Evolutionary conservation across 176 grass and related monocot species (phyloP).

Genomic region (Raddia guianensis): DNA sequence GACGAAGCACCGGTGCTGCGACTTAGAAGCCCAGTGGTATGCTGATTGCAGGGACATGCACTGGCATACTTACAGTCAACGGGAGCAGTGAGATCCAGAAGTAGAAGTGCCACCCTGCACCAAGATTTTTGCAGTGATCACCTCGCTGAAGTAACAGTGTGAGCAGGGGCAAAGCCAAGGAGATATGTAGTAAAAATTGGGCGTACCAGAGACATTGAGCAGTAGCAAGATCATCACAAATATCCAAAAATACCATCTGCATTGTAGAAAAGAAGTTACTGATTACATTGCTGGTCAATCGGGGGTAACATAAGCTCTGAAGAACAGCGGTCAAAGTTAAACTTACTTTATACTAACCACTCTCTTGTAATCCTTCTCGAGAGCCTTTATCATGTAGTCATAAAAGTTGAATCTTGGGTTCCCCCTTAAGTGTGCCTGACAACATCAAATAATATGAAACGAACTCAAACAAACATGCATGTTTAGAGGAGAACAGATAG

Average conservation of each 20-base stretch:
- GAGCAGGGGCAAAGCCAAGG: neutral
- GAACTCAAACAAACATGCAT: neutral
- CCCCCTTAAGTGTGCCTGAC: conserved; percentile 60
- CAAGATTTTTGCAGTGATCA: neutral
- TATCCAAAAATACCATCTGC: conserved; percentile 83
- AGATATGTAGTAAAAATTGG: neutral
- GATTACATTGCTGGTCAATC: neutral
- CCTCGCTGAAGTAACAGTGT: too few species aligned
- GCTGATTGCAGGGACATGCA: neutral
- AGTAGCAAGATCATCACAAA: conserved; percentile 90
- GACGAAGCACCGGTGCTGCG: neutral
- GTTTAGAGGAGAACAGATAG: neutral
- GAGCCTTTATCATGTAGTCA: conserved; percentile 79
- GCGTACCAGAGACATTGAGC: conserved; percentile 63
- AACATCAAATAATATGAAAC: neutral
- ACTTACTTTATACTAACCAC: conserved; percentile 90
- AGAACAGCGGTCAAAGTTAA: neutral
- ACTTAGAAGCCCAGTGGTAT: too few species aligned
- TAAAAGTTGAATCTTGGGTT: conserved; percentile 80
- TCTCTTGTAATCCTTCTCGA: conserved; percentile 81
- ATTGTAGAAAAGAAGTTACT: conserved; percentile 16
- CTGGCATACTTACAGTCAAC: conserved; percentile 54
- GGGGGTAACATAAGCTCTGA: neutral
- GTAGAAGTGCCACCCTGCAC: conserved; percentile 77
- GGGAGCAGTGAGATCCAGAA: conserved; percentile 85